Conservation (phyloP, 1,284 basidiomycete species). For the Rhodotorula sp. region DNA sequence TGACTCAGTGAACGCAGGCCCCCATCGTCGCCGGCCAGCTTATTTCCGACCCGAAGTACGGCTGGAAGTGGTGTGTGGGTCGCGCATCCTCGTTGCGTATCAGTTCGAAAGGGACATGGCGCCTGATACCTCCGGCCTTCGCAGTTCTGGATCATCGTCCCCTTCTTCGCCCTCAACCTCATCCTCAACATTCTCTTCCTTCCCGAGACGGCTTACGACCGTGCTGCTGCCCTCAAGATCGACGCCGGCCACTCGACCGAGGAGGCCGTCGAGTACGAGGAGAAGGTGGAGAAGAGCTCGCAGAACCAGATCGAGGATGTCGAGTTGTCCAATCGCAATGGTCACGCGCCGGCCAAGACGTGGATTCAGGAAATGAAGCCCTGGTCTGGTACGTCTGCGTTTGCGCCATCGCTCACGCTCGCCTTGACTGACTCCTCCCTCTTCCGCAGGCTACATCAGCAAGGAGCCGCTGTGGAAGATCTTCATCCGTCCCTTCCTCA, state of each 20-base stretch:
- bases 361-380: conserved; percentile 17
- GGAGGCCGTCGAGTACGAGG: conserved; percentile 18
- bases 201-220: conserved; percentile 50
- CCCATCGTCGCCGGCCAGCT: conserved; percentile 48
- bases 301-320: conserved; percentile 1
- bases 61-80: neutral
- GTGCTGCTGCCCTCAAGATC: conserved; percentile 50
- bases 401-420: no score
- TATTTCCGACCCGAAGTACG: conserved; percentile 3
- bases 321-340: neutral
- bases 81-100: neutral
- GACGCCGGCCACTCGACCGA: conserved; percentile 20
- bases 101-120: no score
- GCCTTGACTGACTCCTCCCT: no score
- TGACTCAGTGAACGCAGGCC: neutral
- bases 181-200: conserved; percentile 56
- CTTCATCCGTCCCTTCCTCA: conserved; percentile 23
- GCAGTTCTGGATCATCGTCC: conserved; percentile 4
- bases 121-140: neutral
- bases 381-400: neutral
- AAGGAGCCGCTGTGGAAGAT: conserved; percentile 19
- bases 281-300: conserved; percentile 14
- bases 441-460: conserved; percentile 2
- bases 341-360: conserved; percentile 17
- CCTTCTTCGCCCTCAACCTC: conserved; percentile 45